Evolutionary conservation across 768 basidiomycete species (phyloP).

Genomic region (Podaxis sp.): DNA sequence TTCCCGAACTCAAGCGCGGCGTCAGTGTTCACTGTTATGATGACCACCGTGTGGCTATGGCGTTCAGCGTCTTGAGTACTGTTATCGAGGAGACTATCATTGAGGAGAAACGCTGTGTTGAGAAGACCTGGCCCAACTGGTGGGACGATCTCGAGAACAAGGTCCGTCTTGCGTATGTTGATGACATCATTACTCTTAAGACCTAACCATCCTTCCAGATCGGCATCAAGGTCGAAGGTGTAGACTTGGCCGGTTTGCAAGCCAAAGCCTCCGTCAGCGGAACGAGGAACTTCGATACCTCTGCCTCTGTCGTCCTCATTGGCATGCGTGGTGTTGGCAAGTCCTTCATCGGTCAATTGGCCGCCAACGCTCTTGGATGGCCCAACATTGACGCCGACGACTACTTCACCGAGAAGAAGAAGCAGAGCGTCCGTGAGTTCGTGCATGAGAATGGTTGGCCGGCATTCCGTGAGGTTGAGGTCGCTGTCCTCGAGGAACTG

Average conservation of each 20-base stretch:
- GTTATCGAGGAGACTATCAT: constrained; percentile 75
- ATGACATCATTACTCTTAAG: neutral
- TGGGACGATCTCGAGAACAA: constrained; percentile 99
- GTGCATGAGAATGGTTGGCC: constrained; percentile 87
- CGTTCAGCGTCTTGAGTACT: constrained; percentile 85
- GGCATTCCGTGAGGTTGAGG: constrained; percentile 84
- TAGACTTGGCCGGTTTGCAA: constrained; percentile 57
- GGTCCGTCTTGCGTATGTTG: constrained; percentile 39
- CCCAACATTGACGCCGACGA: constrained; percentile 80
- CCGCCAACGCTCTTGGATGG: constrained; percentile 71
- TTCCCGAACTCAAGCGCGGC: constrained; percentile 61
- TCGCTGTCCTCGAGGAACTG: constrained; percentile 65
- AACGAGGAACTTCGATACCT: constrained; percentile 29
- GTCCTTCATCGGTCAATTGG: constrained; percentile 81
- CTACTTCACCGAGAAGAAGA: constrained; percentile 66
- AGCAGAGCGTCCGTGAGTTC: constrained; percentile 66
- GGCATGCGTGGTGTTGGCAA: constrained; percentile 99
- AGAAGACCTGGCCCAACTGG: constrained; percentile 99
- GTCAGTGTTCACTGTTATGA: constrained; percentile 93
- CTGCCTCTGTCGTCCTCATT: constrained; percentile 72
- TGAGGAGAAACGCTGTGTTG: constrained; percentile 96
- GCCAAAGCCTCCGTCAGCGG: constrained; percentile 45
- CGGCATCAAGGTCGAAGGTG: constrained; percentile 83
- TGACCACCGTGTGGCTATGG: constrained; percentile 99
- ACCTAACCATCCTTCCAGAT: constrained; percentile 50